These are phyloP conservation scores for Pulveroboletus sp. DNA, from an alignment of 768 basidiomycete genomes.

Conservation along the genomic window DNA sequence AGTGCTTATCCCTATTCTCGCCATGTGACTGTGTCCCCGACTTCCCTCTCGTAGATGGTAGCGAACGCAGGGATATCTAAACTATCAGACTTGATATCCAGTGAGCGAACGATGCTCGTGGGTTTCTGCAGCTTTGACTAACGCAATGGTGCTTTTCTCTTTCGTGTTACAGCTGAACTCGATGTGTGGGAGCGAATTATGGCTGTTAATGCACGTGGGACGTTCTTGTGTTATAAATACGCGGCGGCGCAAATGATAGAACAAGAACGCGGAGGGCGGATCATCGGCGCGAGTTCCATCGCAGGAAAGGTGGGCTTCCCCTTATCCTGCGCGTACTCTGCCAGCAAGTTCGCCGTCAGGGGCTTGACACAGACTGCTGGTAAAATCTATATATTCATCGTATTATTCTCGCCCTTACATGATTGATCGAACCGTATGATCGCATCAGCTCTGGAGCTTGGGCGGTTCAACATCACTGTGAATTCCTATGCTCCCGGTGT, in stretches of 20 bases:
- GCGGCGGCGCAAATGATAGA: constrained; percentile 58
- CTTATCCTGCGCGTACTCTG: constrained; percentile 22
- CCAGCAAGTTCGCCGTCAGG: constrained; percentile 40
- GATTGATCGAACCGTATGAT: neutral
- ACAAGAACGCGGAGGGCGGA: constrained; percentile 48
- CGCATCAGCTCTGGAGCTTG: constrained; percentile 27
- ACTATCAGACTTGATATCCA: neutral
- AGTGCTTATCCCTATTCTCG: constrained; percentile 6
- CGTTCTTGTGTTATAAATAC: constrained; percentile 60
- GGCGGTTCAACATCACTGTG: constrained; percentile 34
- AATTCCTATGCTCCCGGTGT: constrained; percentile 38
- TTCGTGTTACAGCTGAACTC: constrained; percentile 25
- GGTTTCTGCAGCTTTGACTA: neutral
- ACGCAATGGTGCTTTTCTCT: neutral
- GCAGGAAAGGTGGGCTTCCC: constrained; percentile 6
- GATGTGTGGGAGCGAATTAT: constrained; percentile 40
- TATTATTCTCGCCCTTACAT: neutral
- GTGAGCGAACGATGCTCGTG: neutral
- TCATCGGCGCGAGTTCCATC: constrained; percentile 40
- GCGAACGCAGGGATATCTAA: constrained; percentile 21
- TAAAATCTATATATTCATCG: constrained; percentile 5
- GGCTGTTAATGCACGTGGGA: constrained; percentile 52
- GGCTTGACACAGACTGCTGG: constrained; percentile 39
- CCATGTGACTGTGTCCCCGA: neutral
- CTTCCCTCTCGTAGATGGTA: constrained; percentile 17